Conservation (phyloP, 306 rosid genomes). For the cucumber (Cucumis sativus) region Cucumber_9930_V3 NC_026655.2:2468501-2469000, state of each 20-base stretch:
- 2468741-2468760: not conserved
- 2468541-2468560: no score
- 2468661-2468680: not conserved
- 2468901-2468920: not conserved
- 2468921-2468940: constrained; percentile 40
- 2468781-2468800: not conserved
- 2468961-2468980: constrained; percentile 39
- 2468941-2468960: constrained; percentile 26
- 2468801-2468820: not conserved
- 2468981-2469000: constrained; percentile 9
- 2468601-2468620: not conserved
- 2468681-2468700: not conserved
- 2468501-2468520: no score
- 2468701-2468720: not conserved
- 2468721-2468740: not conserved
- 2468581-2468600: no score
- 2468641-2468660: not conserved
- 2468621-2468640: not conserved
- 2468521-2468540: no score
- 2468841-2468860: not conserved
- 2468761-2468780: not conserved
- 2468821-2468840: not conserved
- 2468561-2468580: no score
- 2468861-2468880: constrained; percentile 1
- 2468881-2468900: not conserved